Evolutionary conservation across 1,139 yeast genomes (phyloP), one percentile per base, ranked within the genome.

Genomic region (Lodderomyces metapsilosis): DNA sequence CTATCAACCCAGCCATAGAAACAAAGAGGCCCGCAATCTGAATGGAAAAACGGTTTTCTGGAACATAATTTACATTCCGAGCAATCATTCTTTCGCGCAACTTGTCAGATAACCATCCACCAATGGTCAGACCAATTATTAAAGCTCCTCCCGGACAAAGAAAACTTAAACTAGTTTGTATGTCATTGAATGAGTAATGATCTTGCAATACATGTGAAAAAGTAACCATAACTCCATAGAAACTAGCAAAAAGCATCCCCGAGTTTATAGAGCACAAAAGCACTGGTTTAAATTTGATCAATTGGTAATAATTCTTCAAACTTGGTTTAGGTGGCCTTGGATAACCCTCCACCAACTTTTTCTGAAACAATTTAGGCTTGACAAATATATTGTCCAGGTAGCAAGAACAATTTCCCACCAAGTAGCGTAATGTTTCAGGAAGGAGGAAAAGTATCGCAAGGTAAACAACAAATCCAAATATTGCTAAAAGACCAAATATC

Each of bases 101-200:
- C 27, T 44, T 48, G 50, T 79, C 84, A 1, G 82, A 75, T 1
- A 77, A 31, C 40, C 71, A 64, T 0, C 84, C 85, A 31, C 80
- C 76, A 13, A 59, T 48, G 5, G 78, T 52, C 1, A 84, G 78
- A 0, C 84, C 84, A 8, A 61, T 24, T 9, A 78, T 57, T 47
- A 80, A 61, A 0, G 81, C 71, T 0, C 62, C 50, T 1, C 84
- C 84, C 0, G 84, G 84, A 44, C 80, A 77, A 5, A 77, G 57
- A 46, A 77, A 80, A 1, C 81, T 65, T 4, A 75, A 58, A 40
- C 81, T 74, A 1, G 69, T 62, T 23, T 66, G 57, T 2, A 72
- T 47, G 18, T 57, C 53, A 1, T 62, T 58, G 46, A 68, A 73
- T 7, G 58, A 47, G 48, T 79, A 78, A 2, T 63, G 52, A 0